A percentile compares a stretch with the other conserved stretches of the same genome.
These are phyloP conservation scores for Fusarium goolgardi DNA, from an alignment of 2,329 filamentous ascomycete genomes.

Conservation along the genomic window DNA sequence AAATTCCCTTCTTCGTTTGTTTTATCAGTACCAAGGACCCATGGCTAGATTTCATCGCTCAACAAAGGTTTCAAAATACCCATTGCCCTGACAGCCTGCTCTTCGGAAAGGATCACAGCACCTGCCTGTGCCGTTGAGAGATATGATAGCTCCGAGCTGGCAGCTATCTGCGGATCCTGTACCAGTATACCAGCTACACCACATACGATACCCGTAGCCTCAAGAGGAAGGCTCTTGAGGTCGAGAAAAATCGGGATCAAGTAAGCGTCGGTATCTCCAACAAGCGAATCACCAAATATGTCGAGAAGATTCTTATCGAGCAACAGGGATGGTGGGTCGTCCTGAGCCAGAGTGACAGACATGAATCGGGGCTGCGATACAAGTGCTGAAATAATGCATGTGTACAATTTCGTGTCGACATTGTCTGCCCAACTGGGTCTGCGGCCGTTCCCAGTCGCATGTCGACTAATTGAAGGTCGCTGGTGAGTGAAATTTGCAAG, in stretches of 20 bases:
- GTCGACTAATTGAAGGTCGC: slow-evolving; percentile 53
- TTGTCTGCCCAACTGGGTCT: slow-evolving; percentile 65
- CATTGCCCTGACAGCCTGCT: slow-evolving; percentile 79
- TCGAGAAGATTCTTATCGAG: slow-evolving; percentile 75
- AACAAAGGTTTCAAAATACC: slow-evolving; percentile 71
- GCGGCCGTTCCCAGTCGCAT: slow-evolving; percentile 52
- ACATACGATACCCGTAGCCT: slow-evolving; percentile 94
- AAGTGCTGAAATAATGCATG: slow-evolving; percentile 71
- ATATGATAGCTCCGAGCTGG: slow-evolving; percentile 84
- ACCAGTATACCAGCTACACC: slow-evolving; percentile 88
- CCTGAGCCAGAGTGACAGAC: slow-evolving; percentile 77
- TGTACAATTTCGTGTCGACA: slow-evolving; percentile 72
- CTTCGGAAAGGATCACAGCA: slow-evolving; percentile 84
- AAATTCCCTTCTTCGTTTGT: neutral
- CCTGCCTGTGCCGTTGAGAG: slow-evolving; percentile 89
- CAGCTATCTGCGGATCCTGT: slow-evolving; percentile 70
- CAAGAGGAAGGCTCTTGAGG: slow-evolving; percentile 80
- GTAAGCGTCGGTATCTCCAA: slow-evolving; percentile 78
- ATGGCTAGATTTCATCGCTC: slow-evolving; percentile 48
- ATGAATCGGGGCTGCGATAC: slow-evolving; percentile 74
- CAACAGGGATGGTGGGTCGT: slow-evolving; percentile 79
- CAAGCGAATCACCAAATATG: slow-evolving; percentile 77
- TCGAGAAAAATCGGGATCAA: slow-evolving; percentile 91
- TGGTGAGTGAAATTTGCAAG: slow-evolving; percentile 54
- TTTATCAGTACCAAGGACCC: neutral